phyloP scores from a whole-genome alignment of 129 eudicot genomes.

The Smallanthus sonchifolius region DNA sequence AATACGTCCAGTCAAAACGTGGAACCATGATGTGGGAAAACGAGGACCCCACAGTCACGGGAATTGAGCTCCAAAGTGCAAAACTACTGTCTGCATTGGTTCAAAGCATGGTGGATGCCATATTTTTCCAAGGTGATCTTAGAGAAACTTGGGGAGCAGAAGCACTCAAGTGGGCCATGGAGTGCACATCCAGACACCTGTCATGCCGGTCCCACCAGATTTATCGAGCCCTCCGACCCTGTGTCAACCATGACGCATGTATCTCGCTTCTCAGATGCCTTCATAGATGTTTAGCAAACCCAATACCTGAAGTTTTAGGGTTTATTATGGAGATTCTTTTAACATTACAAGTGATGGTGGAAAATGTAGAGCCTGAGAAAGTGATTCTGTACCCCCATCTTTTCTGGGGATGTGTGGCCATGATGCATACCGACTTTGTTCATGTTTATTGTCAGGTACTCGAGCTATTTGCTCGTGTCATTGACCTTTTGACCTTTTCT shows the following conservation, averaged over 20 bases:
- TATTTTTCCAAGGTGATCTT: constrained; percentile 86
- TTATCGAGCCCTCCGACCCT: constrained; percentile 85
- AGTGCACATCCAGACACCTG: constrained; percentile 89
- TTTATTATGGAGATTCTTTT: constrained; percentile 79
- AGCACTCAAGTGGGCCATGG: constrained; percentile 96
- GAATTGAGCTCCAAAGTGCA: constrained; percentile 76
- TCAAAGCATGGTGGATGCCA: constrained; percentile 96
- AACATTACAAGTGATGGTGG: constrained; percentile 95
- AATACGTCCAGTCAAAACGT: constrained; percentile 85
- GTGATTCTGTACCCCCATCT: constrained; percentile 93
- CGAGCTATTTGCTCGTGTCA: constrained; percentile 78
- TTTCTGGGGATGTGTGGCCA: constrained; percentile 97
- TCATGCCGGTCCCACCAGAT: constrained; percentile 97
- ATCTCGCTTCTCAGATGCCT: constrained; percentile 79
- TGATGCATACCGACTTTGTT: constrained; percentile 95
- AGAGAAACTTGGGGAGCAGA: constrained; percentile 95
- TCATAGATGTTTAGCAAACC: constrained; percentile 73
- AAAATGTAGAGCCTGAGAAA: constrained; percentile 89
- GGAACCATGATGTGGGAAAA: constrained; percentile 99
- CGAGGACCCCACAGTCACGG: constrained; percentile 75
- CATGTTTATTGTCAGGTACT: constrained; percentile 94
- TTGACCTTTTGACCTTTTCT: constrained; percentile 66
- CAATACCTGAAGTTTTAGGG: constrained; percentile 75
- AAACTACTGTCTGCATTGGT: constrained; percentile 84
- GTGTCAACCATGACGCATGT: constrained; percentile 75